These are phyloP conservation scores for Tricholoma saponaceum DNA, from an alignment of 768 basidiomycete species.

Conservation along the genomic window DNA sequence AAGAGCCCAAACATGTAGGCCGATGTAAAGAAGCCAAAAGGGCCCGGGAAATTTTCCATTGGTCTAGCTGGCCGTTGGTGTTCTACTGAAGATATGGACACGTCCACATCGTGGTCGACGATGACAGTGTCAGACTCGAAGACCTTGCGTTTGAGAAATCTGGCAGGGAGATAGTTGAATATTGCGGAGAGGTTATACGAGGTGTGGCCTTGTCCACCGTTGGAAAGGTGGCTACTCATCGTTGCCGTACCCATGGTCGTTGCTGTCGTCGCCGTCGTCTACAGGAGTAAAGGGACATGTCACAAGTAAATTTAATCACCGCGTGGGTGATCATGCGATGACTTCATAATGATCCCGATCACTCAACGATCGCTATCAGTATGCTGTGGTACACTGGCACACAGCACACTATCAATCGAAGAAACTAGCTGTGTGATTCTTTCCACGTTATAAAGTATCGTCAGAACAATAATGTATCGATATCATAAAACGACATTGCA, in stretches of 20 bases:
- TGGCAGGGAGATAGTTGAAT: not conserved
- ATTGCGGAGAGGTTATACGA: not conserved
- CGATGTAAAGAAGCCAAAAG: constrained; percentile 71
- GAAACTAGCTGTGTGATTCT: no score
- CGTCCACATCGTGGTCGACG: not conserved
- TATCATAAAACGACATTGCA: no score
- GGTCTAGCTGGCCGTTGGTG: not conserved
- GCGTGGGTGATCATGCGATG: no score
- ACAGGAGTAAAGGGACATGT: no score
- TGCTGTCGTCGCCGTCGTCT: not conserved
- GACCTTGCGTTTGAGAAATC: not conserved
- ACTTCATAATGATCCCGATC: no score
- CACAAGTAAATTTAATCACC: no score
- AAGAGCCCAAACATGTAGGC: constrained; percentile 67
- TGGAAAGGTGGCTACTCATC: not conserved
- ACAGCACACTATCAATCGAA: no score
- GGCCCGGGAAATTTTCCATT: constrained; percentile 14
- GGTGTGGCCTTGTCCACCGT: not conserved
- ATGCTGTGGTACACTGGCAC: no score
- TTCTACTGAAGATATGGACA: not conserved
- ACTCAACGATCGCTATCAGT: no score
- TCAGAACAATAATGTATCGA: no score
- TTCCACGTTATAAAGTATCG: no score
- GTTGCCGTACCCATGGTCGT: not conserved
- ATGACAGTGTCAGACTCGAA: not conserved